Evolutionary conservation across 2,329 filamentous ascomycete species (phyloP).

Genomic region (Aspergillus quadrilineatus): DNA sequence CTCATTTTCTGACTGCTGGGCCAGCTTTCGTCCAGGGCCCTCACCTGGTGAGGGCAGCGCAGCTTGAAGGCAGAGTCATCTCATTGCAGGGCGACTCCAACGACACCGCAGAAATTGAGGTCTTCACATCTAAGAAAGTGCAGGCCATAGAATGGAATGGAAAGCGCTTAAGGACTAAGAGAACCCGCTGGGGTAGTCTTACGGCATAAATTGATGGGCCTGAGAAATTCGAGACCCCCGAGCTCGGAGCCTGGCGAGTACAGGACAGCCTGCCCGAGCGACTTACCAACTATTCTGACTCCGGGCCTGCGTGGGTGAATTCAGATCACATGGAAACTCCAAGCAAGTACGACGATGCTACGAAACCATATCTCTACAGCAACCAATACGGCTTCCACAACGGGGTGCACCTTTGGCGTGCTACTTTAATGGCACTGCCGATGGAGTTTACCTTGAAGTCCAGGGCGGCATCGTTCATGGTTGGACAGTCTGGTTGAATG

Average conservation of each 20-base stretch:
- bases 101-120: constrained; percentile 38
- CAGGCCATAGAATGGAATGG: constrained; percentile 51
- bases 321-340: constrained; percentile 52
- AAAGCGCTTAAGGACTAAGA: constrained; percentile 34
- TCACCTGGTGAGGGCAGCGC: constrained; percentile 46
- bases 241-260: constrained; percentile 49
- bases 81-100: constrained; percentile 44
- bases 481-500: constrained; percentile 14
- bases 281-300: constrained; percentile 50
- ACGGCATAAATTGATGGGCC: constrained; percentile 43
- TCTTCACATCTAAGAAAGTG: constrained; percentile 23
- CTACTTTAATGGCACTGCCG: constrained; percentile 9
- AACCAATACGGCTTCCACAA: constrained; percentile 46
- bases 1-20: background rate
- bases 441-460: constrained; percentile 1
- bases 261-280: constrained; percentile 54
- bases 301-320: constrained; percentile 44
- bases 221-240: constrained; percentile 45
- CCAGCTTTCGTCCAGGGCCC: constrained; percentile 42
- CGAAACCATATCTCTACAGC: constrained; percentile 54
- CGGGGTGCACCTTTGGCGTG: constrained; percentile 8
- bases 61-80: constrained; percentile 34
- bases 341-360: constrained; percentile 49
- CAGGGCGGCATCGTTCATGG: constrained; percentile 8
- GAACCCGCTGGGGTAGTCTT: constrained; percentile 48